Base-by-base conservation (phyloP, 345 rosid genomes). In the Nasturtium officinale region DNA sequence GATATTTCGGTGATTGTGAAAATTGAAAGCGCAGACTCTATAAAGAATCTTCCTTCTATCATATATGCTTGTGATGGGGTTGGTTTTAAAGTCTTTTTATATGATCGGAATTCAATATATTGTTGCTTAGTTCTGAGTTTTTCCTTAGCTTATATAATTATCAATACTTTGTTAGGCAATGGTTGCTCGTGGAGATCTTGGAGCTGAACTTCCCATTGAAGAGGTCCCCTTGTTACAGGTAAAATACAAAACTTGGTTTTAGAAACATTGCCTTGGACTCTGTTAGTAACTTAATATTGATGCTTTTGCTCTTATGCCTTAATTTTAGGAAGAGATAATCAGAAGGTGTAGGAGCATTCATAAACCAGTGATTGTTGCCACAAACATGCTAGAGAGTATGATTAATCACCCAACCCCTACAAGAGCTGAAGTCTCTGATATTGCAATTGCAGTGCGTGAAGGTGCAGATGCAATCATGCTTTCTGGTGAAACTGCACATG, bases 101-200 rank as follows among this genome's bases (percentile, higher is more conserved):
- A 20, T 56, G 28, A 73, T 65, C 20, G 46, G 29, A 35, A 18
- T 33, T 35, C 37, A 11, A 28, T 43, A 12, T 25, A 4, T 59
- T 29, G 54, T 47, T 48, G 67, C 51, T 61, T 46, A 20, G 21
- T 61, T 1, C 15, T 13, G 56, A 75, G 28, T 6, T 50, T 58
- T 45, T 15, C 16, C 3, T 17, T 69, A 17, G 57, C 42, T 70
- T 1, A 35, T 25, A 26, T 71, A 7, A 63, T 20, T 37, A 18
- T 37, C 20, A 12, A 63, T 77, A 17, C 38, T 71, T 57, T 56
- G 0, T 1, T 61, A 91, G 97, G 98, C 98, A 51, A 91, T 94
- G 97, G 98, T 94, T 83, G 98, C 98, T 67, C 97, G 98, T 74
- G 98, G 97, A 83, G 97, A 94, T 82, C 96, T 94, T 73, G 98